Percentiles rank a stretch among this genome's conserved stretches.
Evolutionary conservation across 129 eudicot species (phyloP).

Genomic region (Chrysanthemum seticuspe): DNA sequence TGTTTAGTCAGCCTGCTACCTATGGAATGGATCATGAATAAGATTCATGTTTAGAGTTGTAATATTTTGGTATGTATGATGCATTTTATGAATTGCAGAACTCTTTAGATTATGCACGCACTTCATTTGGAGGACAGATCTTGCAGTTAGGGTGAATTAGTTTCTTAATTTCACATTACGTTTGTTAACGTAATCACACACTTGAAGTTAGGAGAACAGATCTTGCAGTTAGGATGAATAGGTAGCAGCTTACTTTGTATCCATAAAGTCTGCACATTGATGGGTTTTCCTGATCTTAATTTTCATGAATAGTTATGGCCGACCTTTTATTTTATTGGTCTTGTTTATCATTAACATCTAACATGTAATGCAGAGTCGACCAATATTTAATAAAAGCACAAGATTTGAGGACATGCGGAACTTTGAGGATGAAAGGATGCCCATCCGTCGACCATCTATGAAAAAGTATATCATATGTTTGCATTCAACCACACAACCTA

Average conservation of each 20-base stretch:
- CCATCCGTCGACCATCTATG: constrained; percentile 56
- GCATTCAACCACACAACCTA: constrained; percentile 1
- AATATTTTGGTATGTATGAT: background rate
- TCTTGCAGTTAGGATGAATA: too few relatives aligned
- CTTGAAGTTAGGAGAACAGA: too few relatives aligned
- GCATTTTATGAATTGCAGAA: background rate
- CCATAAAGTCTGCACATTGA: background rate
- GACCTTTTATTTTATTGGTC: background rate
- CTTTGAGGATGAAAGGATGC: constrained; percentile 69
- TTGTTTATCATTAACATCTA: constrained; percentile 7
- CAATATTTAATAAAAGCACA: constrained; percentile 93
- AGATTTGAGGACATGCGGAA: constrained; percentile 95
- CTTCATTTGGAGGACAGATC: too few relatives aligned
- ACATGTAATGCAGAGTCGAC: constrained; percentile 72
- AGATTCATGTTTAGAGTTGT: background rate
- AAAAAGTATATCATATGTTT: constrained; percentile 48
- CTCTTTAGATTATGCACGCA: too few relatives aligned
- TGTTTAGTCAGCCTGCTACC: background rate
- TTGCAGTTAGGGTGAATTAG: too few relatives aligned
- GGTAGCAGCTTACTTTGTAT: too few relatives aligned
- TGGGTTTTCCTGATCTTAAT: background rate
- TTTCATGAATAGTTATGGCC: background rate
- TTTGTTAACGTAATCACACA: too few relatives aligned
- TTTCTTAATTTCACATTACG: too few relatives aligned
- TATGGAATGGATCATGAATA: background rate